Base-by-base conservation (phyloP, 768 basidiomycete genomes). In the Coprinellus micaceus region DNA sequence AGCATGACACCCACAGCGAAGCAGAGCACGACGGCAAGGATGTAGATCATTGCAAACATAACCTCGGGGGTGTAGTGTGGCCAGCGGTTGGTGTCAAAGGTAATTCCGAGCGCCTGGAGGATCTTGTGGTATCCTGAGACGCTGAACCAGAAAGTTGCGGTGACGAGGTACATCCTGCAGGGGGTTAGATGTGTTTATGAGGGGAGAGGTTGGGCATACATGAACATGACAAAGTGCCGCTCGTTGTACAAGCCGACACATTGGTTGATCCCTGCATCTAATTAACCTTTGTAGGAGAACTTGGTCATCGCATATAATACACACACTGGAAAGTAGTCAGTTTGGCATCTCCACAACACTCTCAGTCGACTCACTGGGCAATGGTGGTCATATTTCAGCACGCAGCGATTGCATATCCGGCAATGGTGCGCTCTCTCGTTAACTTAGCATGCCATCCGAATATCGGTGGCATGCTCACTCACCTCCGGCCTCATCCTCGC, bases 221-320 rank as follows among this genome's bases (percentile, higher is more conserved):
- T 88, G 80, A 98, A 99, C 46, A 98, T 74, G 37, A 96, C 81
- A 64, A 99, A 99, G 72, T 98, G 94, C 0, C 96, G 85, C 67
- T 98, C 95, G 63, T 98, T 99, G 67, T 96, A 79, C 6, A 98
- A 69, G 11, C 96, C 96, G 43, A 99, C 96, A 67, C 96, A 98
- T 82, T 94, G 92, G 69, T 98, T 98, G 49, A 98, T 84, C 94
- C 94, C 92, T 94, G 65, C 6, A 13, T n/a, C n/a, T n/a, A n/a
- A n/a, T n/a, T n/a, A n/a, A n/a, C n/a, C n/a, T n/a, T n/a, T n/a
- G n/a, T n/a, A n/a, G n/a, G n/a, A n/a, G n/a, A n/a, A n/a, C n/a
- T n/a, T n/a, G n/a, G n/a, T n/a, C n/a, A n/a, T n/a, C n/a, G n/a
- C n/a, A n/a, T 7, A 43, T 17, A 43, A 37, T 43, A 63, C 69